Evolutionary conservation across 768 basidiomycete genomes (phyloP).

Genomic region (Rhodotorula kratochvilovae): DNA sequence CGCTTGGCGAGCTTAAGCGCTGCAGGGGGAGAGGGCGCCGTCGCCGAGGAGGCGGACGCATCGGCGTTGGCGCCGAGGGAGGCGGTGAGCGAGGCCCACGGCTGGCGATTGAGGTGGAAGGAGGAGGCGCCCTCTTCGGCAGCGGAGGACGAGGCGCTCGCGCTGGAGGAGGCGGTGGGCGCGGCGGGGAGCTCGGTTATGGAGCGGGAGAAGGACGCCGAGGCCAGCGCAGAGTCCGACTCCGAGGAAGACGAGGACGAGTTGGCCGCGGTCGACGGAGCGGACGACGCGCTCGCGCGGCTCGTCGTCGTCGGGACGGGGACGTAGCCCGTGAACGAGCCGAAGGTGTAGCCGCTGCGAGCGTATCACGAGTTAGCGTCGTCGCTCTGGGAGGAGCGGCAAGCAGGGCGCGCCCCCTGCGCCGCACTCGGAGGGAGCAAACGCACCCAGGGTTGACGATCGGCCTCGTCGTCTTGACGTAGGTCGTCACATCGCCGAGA

Average conservation of each 20-base stretch:
- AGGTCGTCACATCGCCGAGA: conserved; percentile 4
- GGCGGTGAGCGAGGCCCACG: not conserved
- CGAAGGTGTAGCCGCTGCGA: conserved; percentile 27
- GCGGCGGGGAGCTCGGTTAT: not conserved
- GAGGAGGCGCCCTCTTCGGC: not conserved
- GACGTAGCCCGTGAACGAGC: conserved; percentile 25
- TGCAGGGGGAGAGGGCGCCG: not conserved
- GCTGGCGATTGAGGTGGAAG: not conserved
- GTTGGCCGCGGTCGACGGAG: not conserved
- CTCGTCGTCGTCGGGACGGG: conserved; percentile 1
- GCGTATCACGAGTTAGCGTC: too few species aligned
- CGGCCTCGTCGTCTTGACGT: conserved; percentile 34
- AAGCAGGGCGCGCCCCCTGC: not conserved
- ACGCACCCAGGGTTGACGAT: conserved; percentile 28
- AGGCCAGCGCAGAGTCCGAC: not conserved
- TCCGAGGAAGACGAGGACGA: not conserved
- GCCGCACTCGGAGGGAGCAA: not conserved
- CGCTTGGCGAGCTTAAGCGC: not conserved
- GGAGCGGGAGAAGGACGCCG: not conserved
- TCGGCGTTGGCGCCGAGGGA: not conserved
- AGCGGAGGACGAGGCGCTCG: not conserved
- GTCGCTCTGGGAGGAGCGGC: not conserved
- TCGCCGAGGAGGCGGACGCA: not conserved
- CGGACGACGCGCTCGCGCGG: not conserved
- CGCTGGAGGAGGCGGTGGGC: not conserved